These are phyloP conservation scores for Suillus fuscotomentosus DNA, from an alignment of 768 basidiomycete genomes.

Conservation along the genomic window DNA sequence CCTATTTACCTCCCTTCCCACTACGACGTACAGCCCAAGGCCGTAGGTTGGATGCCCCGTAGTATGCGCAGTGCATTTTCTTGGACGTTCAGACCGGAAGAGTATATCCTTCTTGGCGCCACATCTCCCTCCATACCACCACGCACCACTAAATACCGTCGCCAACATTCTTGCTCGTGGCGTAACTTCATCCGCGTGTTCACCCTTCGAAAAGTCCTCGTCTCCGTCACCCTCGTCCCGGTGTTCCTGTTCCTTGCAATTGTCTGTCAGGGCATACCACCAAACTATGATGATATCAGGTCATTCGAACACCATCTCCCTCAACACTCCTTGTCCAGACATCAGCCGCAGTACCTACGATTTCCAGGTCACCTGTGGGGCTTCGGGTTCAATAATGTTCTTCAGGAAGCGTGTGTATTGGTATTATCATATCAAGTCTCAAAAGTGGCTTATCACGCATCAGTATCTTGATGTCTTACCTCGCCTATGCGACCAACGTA, in stretches of 20 bases:
- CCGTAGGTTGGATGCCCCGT: slow-evolving; percentile 11
- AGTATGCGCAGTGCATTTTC: neutral
- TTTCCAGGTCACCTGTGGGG: slow-evolving; percentile 61
- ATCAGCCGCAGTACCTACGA: slow-evolving; percentile 36
- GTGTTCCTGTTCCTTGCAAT: slow-evolving; percentile 30
- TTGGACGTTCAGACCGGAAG: slow-evolving; percentile 5
- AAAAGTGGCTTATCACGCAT: neutral
- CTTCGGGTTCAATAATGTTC: slow-evolving; percentile 59
- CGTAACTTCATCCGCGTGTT: slow-evolving; percentile 10
- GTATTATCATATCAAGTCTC: neutral
- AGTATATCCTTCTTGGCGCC: slow-evolving; percentile 15
- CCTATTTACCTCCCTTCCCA: neutral
- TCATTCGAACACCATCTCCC: slow-evolving; percentile 35
- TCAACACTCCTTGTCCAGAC: slow-evolving; percentile 33
- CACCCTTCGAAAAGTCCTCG: slow-evolving; percentile 29
- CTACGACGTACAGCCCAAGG: neutral
- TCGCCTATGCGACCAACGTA: slow-evolving; percentile 48
- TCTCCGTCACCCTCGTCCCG: slow-evolving; percentile 17
- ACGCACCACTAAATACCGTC: slow-evolving; percentile 3
- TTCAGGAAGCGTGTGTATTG: slow-evolving; percentile 56
- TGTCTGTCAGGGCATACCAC: slow-evolving; percentile 37
- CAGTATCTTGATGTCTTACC: slow-evolving; percentile 50
- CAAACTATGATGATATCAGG: slow-evolving; percentile 36
- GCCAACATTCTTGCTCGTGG: slow-evolving; percentile 13
- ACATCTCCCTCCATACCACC: neutral